Percentiles rank a stretch among this genome's conserved stretches.
Conservation (phyloP, 225 moss, liverwort and hornwort species). For the Pseudoscleropodium purum region DNA sequence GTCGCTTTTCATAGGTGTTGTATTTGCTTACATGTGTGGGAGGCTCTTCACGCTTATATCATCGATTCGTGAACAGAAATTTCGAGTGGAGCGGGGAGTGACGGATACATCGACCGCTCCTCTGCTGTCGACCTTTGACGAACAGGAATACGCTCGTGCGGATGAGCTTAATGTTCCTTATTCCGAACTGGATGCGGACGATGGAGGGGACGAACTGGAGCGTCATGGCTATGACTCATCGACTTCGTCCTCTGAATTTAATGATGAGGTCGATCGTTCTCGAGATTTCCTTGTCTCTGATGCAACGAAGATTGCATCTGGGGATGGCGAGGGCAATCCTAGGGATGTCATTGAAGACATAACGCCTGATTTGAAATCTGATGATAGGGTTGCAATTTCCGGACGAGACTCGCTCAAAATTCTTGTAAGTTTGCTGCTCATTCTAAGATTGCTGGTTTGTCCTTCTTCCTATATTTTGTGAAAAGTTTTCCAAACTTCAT, state of each 20-base stretch:
- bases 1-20: constrained; percentile 74
- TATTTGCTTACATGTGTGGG: constrained; percentile 91
- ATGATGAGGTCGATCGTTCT: constrained; percentile 10
- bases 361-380: constrained; percentile 3
- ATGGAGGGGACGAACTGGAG: constrained; percentile 43
- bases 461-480: not conserved
- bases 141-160: constrained; percentile 33
- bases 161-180: constrained; percentile 28
- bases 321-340: not conserved
- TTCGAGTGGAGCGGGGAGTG: constrained; percentile 62
- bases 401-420: constrained; percentile 20
- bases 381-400: constrained; percentile 9
- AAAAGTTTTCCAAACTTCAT: not conserved
- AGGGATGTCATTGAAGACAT: constrained; percentile 1
- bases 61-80: constrained; percentile 66
- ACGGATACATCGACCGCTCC: not conserved
- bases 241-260: constrained; percentile 16
- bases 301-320: not conserved
- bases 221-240: constrained; percentile 10
- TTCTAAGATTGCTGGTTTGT: not conserved
- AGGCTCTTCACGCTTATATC: constrained; percentile 82
- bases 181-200: constrained; percentile 30
- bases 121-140: constrained; percentile 14
- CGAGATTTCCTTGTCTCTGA: constrained; percentile 7
- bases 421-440: constrained; percentile 16